Evolutionary conservation across 2,329 filamentous ascomycete species (phyloP), one percentile per base, ranked within the genome.

Genomic region (Aspergillus sp.): DNA sequence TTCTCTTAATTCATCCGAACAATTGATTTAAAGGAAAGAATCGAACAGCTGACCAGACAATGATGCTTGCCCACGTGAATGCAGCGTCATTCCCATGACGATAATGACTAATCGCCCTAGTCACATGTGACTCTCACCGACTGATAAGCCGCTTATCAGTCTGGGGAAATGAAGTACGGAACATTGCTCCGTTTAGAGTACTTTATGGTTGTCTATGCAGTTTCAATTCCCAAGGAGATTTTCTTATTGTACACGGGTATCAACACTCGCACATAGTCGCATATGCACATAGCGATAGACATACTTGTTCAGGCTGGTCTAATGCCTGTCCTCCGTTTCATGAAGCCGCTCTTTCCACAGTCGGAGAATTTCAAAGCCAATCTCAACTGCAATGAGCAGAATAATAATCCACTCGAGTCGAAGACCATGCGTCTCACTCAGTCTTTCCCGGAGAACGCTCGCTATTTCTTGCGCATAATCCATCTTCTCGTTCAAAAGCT

Each of bases 401-500:
- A 98, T 97, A 65, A 98, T 97, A 59, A 94, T 94, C 86, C 88
- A 91, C 71, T 97, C 93, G 9, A 98, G 76, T 47, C 88, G 78
- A 25, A 90, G 82, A 13, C 88, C 86, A 63, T 97, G 90, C 65
- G 88, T 89, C 74, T 97, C 90, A 63, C 87, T 94, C 47, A 94
- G 77, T 64, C 90, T 84, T 67, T 96, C 89, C 49, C 93, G 78
- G 52, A 97, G 72, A 13, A 97, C 90, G 45, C 78, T 88, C 5
- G 93, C 90, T 65, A 96, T 96, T 67, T 97, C 91, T 62, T 93
- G 88, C 1, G 91, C 93, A 66, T 98, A 97, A 62, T 95, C 91
- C 81, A 98, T 94, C 73, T 95, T 95, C 72, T 95, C 88, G 66
- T 98, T 98, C 57, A 97, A 72, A 15, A 88, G 84, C 60, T 87